Conservation (phyloP, 2,329 filamentous ascomycete species). For the Metarhizium humberi region DNA sequence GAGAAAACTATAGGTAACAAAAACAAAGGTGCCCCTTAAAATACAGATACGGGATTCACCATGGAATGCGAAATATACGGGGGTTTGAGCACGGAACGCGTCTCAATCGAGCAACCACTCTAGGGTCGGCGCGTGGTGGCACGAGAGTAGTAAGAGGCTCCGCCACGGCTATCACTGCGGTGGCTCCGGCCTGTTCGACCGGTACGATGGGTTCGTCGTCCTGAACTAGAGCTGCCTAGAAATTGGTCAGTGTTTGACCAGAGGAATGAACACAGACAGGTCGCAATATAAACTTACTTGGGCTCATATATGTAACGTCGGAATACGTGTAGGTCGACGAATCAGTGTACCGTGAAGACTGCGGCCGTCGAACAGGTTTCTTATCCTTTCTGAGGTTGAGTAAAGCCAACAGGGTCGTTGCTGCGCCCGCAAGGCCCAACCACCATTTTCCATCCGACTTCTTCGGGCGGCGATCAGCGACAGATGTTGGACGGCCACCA, state of each 20-base stretch:
- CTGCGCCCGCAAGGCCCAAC: conserved; percentile 42
- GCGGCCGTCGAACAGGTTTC: conserved; percentile 29
- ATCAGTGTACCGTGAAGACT: conserved; percentile 37
- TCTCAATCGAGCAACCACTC: conserved; percentile 3
- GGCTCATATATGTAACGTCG: conserved; percentile 29
- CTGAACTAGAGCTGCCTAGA: conserved; percentile 15
- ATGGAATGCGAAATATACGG: neutral
- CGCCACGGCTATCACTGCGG: conserved; percentile 5
- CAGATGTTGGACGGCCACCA: conserved; percentile 30
- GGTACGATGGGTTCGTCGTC: conserved; percentile 10
- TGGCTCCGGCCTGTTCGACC: neutral
- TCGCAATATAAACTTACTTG: conserved; percentile 34
- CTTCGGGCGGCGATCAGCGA: conserved; percentile 36
- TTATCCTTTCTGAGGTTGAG: conserved; percentile 44
- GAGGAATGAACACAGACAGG: neutral
- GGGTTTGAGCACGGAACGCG: neutral
- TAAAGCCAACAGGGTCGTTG: conserved; percentile 42
- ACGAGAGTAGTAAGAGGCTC: conserved; percentile 4
- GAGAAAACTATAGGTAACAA: neutral
- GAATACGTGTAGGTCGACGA: conserved; percentile 46
- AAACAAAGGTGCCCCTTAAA: neutral
- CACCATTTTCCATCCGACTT: conserved; percentile 39
- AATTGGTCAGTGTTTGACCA: neutral
- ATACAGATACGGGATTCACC: neutral
- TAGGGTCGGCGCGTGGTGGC: conserved; percentile 2